phyloP scores from a whole-genome alignment of 257 asterid species.

The Schizonepeta tenuifolia region DNA sequence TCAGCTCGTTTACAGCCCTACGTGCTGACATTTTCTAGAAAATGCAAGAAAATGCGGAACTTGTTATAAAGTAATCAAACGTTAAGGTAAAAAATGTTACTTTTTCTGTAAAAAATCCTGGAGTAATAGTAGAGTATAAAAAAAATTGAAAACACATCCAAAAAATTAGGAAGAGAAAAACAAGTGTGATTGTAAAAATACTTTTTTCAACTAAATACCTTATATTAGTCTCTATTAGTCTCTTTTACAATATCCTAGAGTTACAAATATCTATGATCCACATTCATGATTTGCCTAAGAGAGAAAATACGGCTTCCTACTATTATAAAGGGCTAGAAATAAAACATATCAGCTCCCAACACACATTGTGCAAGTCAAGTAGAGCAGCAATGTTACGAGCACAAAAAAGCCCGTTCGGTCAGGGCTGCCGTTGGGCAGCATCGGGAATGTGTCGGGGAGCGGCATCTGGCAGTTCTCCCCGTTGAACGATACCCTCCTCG shows the following conservation, averaged over 20 bases:
- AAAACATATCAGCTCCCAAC: conserved; percentile 21
- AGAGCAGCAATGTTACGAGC: conserved; percentile 30
- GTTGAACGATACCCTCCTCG: conserved; percentile 67
- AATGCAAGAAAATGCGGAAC: too few relatives aligned
- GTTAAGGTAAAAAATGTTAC: too few relatives aligned
- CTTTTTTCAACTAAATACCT: too few relatives aligned
- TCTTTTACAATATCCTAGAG: not conserved
- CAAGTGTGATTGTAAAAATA: too few relatives aligned
- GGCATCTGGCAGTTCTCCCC: conserved; percentile 81
- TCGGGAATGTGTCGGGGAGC: conserved; percentile 62
- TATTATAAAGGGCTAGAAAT: not conserved
- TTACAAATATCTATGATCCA: not conserved
- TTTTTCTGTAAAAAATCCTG: too few relatives aligned
- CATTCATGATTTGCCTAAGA: not conserved
- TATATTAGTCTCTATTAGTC: too few relatives aligned
- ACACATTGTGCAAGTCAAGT: conserved; percentile 32
- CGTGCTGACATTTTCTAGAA: too few relatives aligned
- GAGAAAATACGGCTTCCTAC: not conserved
- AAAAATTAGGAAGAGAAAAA: too few relatives aligned
- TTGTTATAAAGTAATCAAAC: too few relatives aligned
- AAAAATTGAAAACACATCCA: too few relatives aligned
- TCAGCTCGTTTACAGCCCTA: too few relatives aligned
- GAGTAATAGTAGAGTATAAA: too few relatives aligned
- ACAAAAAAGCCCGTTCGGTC: not conserved
- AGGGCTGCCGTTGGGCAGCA: conserved; percentile 58